Evolutionary conservation across 345 rosid genomes (phyloP).

Genomic region (Tarenaya hassleriana): DNA sequence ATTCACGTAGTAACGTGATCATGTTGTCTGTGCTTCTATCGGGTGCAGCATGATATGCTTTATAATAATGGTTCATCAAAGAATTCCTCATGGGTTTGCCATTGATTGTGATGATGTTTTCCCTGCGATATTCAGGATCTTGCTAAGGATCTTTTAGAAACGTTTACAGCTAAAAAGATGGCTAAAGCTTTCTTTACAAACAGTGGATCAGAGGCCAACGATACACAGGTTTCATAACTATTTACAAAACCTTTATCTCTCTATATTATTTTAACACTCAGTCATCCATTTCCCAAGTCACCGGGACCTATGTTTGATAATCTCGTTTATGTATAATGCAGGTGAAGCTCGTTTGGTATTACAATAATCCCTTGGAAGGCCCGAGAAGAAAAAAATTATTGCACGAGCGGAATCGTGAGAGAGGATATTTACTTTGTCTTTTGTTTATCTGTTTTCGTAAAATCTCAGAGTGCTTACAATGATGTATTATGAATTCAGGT

Average conservation of each 20-base stretch:
- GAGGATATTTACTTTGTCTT: background rate
- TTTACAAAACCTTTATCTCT: background rate
- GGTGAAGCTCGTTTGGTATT: conserved; percentile 95
- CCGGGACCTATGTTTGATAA: conserved; percentile 3
- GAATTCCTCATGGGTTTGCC: background rate
- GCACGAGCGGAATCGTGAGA: conserved; percentile 65
- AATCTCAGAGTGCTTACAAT: conserved; percentile 15
- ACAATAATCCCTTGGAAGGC: conserved; percentile 81
- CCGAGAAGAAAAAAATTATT: conserved; percentile 72
- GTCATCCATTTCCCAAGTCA: background rate
- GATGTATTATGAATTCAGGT: conserved; percentile 38
- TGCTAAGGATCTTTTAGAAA: conserved; percentile 78
- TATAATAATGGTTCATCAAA: background rate
- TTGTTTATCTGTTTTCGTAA: conserved; percentile 1
- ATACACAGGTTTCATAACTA: conserved; percentile 62
- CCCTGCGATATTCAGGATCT: conserved; percentile 67
- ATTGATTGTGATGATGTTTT: conserved; percentile 12
- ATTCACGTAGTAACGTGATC: background rate
- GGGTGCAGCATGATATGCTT: conserved; percentile 2
- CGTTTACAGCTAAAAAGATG: conserved; percentile 80
- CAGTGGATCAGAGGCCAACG: conserved; percentile 98
- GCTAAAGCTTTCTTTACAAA: conserved; percentile 84
- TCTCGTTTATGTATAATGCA: conserved; percentile 24
- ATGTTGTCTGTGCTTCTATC: background rate
- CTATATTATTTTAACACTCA: background rate